Evolutionary conservation across 169 alveolate species (phyloP).

Genomic region (Plasmodium malariae): DNA sequence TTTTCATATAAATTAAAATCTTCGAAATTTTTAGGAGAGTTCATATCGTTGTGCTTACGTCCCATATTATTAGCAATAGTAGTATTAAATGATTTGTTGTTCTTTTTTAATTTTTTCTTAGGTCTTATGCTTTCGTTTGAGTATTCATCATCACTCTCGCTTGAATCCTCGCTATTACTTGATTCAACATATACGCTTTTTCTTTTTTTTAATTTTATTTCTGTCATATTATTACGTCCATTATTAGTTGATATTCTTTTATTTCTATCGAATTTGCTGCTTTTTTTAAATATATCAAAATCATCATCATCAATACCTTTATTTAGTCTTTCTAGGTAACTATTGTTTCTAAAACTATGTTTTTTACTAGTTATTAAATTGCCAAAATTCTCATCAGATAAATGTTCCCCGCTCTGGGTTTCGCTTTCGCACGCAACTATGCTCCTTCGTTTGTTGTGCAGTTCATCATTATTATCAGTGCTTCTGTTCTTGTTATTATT

Average conservation of each 20-base stretch:
- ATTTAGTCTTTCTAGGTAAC: conserved; percentile 56
- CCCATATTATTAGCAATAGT: background rate
- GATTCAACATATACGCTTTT: conserved; percentile 67
- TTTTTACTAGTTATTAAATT: conserved; percentile 4
- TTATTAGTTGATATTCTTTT: conserved; percentile 51
- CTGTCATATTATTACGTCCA: background rate
- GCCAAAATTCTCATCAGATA: background rate
- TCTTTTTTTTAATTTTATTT: conserved; percentile 48
- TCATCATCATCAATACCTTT: conserved; percentile 69
- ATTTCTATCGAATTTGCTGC: conserved; percentile 44
- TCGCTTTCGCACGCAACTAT: too few relatives aligned
- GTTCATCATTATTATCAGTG: background rate
- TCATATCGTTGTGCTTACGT: background rate
- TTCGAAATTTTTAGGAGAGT: conserved; percentile 49
- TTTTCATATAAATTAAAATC: conserved; percentile 76
- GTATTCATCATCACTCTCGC: conserved; percentile 68
- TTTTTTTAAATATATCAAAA: conserved; percentile 66
- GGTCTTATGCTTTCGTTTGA: conserved; percentile 30
- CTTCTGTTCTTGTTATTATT: background rate
- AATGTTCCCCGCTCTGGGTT: background rate
- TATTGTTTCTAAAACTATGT: conserved; percentile 14
- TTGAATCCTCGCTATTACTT: conserved; percentile 54
- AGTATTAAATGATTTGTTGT: background rate
- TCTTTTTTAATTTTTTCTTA: conserved; percentile 27
- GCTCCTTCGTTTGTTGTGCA: background rate